Evolutionary conservation across 306 rosid genomes (phyloP), one percentile per base, ranked within the genome.

Genomic region (Malus fusca): DNA sequence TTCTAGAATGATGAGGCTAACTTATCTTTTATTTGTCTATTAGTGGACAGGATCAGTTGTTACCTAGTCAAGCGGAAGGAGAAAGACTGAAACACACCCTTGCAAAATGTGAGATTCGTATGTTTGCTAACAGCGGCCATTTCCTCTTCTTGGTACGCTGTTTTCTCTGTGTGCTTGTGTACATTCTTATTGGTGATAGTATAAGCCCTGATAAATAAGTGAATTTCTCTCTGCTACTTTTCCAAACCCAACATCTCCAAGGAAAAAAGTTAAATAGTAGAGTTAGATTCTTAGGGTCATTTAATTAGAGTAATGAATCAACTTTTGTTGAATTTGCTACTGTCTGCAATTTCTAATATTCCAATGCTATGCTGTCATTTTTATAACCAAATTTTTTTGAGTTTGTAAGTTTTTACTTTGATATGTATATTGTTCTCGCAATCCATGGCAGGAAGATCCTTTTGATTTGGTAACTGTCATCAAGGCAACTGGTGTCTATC

Each of bases 1-100:
- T 66, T 79, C 15, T 67, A 66, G 25, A 77, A 48, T 66, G 42
- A 59, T 69, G 64, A 55, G 68, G 79, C 86, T 81, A 75, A 71
- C 42, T 78, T 78, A 72, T 42, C 56, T 75, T 28, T 83, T 78
- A 84, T 66, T 74, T 25, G 71, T 81, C 76, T 61, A 11, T 73
- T 75, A 95, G 99, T 69, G 97, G 92, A 74, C 85, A 75, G 71
- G 97, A 95, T 78, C 88, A 56, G 60, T 85, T 95, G 83, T 86
- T 95, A 25, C 92, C 97, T 30, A 90, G 92, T 72, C 78, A 58
- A 61, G 85, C 77, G 73, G 97, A 95, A 84, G 96, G 89, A 66
- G 83, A 84, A 84, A 82, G 90, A 78, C 88, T 95, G 37, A 1
- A 0, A 28, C 73, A 73, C 70, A 68, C 79, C 30, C 73, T 95